Evolutionary conservation across 2,329 filamentous ascomycete genomes (phyloP).

Genomic region (Xylariaceae sp.): DNA sequence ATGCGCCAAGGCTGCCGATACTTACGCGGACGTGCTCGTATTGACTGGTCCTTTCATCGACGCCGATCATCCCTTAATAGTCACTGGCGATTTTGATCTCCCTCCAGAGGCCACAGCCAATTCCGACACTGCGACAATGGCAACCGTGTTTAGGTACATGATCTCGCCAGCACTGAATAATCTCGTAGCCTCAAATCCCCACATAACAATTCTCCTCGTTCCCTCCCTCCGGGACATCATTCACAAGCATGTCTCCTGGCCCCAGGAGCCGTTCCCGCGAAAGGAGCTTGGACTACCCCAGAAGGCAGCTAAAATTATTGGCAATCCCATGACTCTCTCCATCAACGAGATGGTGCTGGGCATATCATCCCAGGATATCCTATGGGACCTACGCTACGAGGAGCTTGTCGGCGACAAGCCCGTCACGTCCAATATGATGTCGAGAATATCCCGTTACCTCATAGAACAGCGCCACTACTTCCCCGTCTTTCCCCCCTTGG

Average conservation of each 20-base stretch:
- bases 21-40: slow-evolving; percentile 71
- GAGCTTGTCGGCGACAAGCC: slow-evolving; percentile 59
- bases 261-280: slow-evolving; percentile 51
- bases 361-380: slow-evolving; percentile 74
- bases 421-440: slow-evolving; percentile 55
- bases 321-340: slow-evolving; percentile 84
- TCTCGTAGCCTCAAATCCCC: slow-evolving; percentile 64
- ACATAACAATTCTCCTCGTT: slow-evolving; percentile 73
- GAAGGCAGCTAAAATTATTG: slow-evolving; percentile 62
- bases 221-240: slow-evolving; percentile 70
- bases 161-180: slow-evolving; percentile 68
- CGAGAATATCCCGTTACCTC: slow-evolving; percentile 68
- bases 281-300: slow-evolving; percentile 76
- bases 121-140: slow-evolving; percentile 72
- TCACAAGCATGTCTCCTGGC: slow-evolving; percentile 64
- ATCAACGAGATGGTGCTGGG: slow-evolving; percentile 84
- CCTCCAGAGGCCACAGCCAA: slow-evolving; percentile 59
- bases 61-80: slow-evolving; percentile 81
- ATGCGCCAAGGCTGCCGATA: slow-evolving; percentile 69
- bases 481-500: slow-evolving; percentile 77
- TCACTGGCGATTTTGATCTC: slow-evolving; percentile 71
- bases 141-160: slow-evolving; percentile 75
- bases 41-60: slow-evolving; percentile 87
- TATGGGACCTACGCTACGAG: slow-evolving; percentile 74
- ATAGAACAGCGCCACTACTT: slow-evolving; percentile 90